Evolutionary conservation across 345 rosid genomes (phyloP), one percentile per base, ranked within the genome.

Genomic region (Fremontodendron californicum): DNA sequence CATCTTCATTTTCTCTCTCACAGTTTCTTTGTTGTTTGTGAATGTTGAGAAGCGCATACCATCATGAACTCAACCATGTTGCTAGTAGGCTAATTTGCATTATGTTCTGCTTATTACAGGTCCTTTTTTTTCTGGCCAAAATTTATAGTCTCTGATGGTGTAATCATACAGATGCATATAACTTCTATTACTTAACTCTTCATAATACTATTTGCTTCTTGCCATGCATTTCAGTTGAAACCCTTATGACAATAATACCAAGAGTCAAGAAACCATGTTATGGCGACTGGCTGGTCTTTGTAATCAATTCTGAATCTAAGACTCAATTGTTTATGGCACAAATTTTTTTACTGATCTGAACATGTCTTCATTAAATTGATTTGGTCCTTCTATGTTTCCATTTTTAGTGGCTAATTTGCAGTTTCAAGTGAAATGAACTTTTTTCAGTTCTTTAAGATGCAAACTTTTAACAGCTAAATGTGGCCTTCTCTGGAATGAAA

Each of bases 401-500:
- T n/a, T n/a, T n/a, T n/a, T n/a, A 61, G 58, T 62, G 70, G 58
- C 46, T 46, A 43, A 45, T 60, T 0, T 61, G 69, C 58, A 40
- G 25, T 75, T 58, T 61, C 43, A 63, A 62, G 6, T 21, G 25
- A 25, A 21, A 66, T 66, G 40, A 74, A 67, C 25, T 58, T 46
- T 60, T 40, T 65, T 33, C 11, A 2, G 4, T 33, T 64, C 16
- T 39, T 39, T 68, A 45, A 29, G 46, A 51, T n/a, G 61, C 19
- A 6, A 70, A 70, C 35, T 71, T 67, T 42, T 52, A 23, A 21
- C 29, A 71, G 37, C 54, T 76, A 64, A 63, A 60, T 40, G 48
- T 81, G 42, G 25, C 63, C 58, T 84, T 58, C 69, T 74, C 19
- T 73, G 78, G 33, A 73, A 74, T 82, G 65, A 78, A 74, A 67